These are phyloP conservation scores for Verticillium alfalfae DNA, from an alignment of 2,329 filamentous ascomycete genomes.

Conservation along the genomic window DNA sequence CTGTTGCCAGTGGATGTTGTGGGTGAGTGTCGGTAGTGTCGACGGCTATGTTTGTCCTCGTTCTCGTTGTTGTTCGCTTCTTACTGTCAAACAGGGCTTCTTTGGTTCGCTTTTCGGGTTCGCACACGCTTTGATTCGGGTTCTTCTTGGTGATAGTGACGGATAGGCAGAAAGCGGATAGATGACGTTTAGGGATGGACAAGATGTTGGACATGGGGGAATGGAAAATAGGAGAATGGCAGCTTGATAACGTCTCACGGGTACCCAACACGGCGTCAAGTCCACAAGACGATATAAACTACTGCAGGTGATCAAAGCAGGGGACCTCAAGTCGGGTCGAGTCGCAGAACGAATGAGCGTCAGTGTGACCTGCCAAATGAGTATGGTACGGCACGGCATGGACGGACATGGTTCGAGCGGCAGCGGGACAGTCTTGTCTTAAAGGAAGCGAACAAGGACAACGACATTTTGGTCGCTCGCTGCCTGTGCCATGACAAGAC, in stretches of 20 bases:
- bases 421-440: conserved; percentile 9
- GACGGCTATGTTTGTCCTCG: not conserved
- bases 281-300: not conserved
- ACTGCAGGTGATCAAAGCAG: conserved; percentile 14
- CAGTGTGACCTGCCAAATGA: not conserved
- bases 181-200: not conserved
- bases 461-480: not conserved
- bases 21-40: not conserved
- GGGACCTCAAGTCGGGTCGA: conserved; percentile 6
- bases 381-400: not conserved
- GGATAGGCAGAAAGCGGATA: not conserved
- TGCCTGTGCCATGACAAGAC: not conserved
- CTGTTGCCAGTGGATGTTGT: not conserved
- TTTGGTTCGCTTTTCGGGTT: not conserved
- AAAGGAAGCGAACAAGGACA: not conserved
- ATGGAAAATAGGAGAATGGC: not conserved
- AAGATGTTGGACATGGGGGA: not conserved
- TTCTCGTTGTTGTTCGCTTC: not conserved
- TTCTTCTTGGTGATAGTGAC: not conserved
- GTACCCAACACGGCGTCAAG: not conserved
- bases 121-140: too few relatives aligned
- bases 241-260: not conserved
- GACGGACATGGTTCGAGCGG: conserved; percentile 6
- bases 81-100: not conserved
- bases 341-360: conserved; percentile 5